A percentile compares a stretch with the other conserved stretches of the same genome.
Evolutionary conservation across 768 basidiomycete species (phyloP).

Genomic region (Suillus alpinus): DNA sequence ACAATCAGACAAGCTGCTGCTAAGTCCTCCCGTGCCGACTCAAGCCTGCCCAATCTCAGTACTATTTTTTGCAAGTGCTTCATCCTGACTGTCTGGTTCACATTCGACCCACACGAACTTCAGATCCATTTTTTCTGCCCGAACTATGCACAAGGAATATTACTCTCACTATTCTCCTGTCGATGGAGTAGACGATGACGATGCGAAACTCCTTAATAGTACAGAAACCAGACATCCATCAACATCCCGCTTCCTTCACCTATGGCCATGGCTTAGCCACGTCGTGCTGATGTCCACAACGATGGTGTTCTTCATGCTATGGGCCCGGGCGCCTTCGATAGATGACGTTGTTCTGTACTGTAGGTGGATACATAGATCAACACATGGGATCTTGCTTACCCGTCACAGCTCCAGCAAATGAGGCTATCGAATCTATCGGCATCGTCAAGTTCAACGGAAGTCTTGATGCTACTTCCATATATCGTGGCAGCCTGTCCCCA

Average conservation of each 20-base stretch:
- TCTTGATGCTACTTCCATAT: not conserved
- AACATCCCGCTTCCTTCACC: not conserved
- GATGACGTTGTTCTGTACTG: not conserved
- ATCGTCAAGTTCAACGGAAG: conserved; percentile 1
- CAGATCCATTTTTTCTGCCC: not conserved
- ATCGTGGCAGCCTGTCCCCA: conserved; percentile 4
- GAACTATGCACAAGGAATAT: not conserved
- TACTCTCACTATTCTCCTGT: not conserved
- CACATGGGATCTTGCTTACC: not conserved
- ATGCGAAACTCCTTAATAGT: not conserved
- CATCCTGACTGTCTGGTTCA: not conserved
- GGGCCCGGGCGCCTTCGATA: not conserved
- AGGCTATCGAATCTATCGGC: conserved; percentile 10
- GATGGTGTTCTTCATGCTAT: conserved; percentile 7
- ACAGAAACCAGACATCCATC: not conserved
- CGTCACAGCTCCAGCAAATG: conserved; percentile 10
- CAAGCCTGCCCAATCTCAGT: not conserved
- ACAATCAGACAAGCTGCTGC: not conserved
- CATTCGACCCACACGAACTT: not conserved
- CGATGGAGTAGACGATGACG: not conserved
- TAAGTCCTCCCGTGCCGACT: not conserved
- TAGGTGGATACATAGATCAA: not conserved
- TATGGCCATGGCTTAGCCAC: conserved; percentile 4
- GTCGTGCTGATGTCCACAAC: not conserved
- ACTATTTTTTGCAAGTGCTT: not conserved